Conservation (phyloP, 306 rosid species). For the Citrullus colocynthis region DNA sequence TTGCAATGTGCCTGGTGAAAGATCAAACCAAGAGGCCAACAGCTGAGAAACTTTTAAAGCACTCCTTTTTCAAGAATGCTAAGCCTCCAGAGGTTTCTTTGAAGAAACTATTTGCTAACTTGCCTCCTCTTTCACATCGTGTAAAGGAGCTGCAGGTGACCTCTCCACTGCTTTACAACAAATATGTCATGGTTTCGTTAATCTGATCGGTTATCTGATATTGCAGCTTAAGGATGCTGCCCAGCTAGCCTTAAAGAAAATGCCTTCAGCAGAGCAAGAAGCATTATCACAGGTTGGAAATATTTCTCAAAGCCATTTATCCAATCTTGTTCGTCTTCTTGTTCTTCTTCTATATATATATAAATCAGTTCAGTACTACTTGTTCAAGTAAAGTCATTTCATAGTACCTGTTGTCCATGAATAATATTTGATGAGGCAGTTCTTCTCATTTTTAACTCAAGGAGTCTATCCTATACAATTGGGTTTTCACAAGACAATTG, state of each 20-base stretch:
- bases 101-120: conserved; percentile 76
- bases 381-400: neutral
- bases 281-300: conserved; percentile 72
- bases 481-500: neutral
- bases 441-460: neutral
- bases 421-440: neutral
- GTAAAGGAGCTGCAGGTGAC: conserved; percentile 91
- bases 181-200: conserved; percentile 11
- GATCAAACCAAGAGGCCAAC: conserved; percentile 97
- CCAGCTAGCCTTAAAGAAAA: conserved; percentile 82
- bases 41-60: conserved; percentile 82
- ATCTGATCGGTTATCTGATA: conserved; percentile 9
- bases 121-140: conserved; percentile 92
- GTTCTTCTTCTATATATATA: neutral
- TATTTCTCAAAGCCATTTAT: neutral
- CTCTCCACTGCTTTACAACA: conserved; percentile 11
- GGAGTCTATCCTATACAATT: neutral
- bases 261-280: conserved; percentile 99
- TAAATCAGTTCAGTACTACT: neutral
- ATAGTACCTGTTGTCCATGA: neutral
- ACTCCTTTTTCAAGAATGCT: conserved; percentile 73
- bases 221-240: conserved; percentile 90
- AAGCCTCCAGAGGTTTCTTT: conserved; percentile 89
- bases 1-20: conserved; percentile 99
- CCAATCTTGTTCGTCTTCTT: neutral